A percentile compares a stretch with the other conserved stretches of the same genome.
These are phyloP conservation scores for Rehmannia glutinosa DNA, from an alignment of 257 asterid species.

Conservation along the genomic window DNA sequence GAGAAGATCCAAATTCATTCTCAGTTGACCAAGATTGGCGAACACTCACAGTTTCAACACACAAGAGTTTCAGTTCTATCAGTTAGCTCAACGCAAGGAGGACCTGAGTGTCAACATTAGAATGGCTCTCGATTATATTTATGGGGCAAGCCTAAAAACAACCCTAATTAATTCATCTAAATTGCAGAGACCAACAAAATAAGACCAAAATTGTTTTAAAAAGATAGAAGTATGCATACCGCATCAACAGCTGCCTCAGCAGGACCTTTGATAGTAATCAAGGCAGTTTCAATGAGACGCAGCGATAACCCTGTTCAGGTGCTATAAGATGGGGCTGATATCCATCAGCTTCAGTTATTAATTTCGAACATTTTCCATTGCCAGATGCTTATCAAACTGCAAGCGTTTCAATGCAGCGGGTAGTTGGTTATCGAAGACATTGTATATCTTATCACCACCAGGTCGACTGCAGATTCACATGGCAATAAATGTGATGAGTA, in stretches of 20 bases:
- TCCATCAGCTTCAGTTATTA: slow-evolving; percentile 77
- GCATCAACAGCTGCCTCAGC: slow-evolving; percentile 79
- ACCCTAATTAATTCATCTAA: neutral
- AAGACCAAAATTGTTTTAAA: neutral
- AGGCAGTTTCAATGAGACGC: slow-evolving; percentile 70
- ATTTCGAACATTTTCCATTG: slow-evolving; percentile 70
- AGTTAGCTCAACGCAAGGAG: neutral
- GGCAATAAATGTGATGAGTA: neutral
- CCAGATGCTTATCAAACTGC: slow-evolving; percentile 79
- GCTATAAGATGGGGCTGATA: slow-evolving; percentile 85
- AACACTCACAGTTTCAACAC: neutral
- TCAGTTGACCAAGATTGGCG: neutral
- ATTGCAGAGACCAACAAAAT: neutral
- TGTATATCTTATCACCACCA: slow-evolving; percentile 77
- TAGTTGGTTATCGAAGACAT: slow-evolving; percentile 65
- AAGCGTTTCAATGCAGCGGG: slow-evolving; percentile 73
- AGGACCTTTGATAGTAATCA: slow-evolving; percentile 66
- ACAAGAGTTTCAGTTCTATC: neutral
- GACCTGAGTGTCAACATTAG: neutral
- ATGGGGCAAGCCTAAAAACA: neutral
- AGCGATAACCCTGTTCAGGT: slow-evolving; percentile 77
- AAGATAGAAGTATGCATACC: slow-evolving; percentile 45
- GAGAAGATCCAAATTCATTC: neutral
- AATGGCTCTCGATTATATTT: neutral
- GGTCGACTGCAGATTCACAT: slow-evolving; percentile 51